Conservation (phyloP, 352 stramenopile genomes). For the Elongisporangium undulatum region DNA sequence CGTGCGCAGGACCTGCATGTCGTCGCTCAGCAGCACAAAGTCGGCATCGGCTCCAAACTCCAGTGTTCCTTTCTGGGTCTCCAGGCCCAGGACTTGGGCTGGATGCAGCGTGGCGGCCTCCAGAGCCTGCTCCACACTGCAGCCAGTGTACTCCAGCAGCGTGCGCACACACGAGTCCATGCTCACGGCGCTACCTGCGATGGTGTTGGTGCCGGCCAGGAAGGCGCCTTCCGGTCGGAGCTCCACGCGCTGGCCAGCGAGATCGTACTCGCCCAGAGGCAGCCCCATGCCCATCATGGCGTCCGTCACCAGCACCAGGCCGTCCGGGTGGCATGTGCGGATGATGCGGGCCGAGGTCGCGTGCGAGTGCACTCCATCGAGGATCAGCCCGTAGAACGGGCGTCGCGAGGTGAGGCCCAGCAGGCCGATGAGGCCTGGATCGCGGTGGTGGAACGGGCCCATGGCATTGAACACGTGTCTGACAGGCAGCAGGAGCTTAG, state of each 20-base stretch:
- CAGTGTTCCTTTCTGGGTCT: conserved; percentile 63
- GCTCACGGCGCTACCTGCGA: conserved; percentile 80
- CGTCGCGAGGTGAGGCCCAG: conserved; percentile 41
- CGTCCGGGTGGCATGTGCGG: conserved; percentile 67
- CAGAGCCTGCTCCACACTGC: conserved; percentile 67
- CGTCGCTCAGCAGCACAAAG: conserved; percentile 76
- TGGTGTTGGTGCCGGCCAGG: conserved; percentile 68
- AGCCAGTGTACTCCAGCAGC: conserved; percentile 81
- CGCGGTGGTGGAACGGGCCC: conserved; percentile 87
- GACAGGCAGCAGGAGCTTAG: neutral
- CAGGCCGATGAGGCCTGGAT: conserved; percentile 86
- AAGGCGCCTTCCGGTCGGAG: conserved; percentile 36
- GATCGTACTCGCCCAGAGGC: conserved; percentile 54
- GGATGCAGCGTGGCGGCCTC: conserved; percentile 72
- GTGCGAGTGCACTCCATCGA: conserved; percentile 87
- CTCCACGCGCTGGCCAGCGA: conserved; percentile 67
- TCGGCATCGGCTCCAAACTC: conserved; percentile 74
- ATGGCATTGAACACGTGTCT: conserved; percentile 92
- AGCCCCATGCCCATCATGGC: conserved; percentile 85
- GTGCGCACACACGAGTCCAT: conserved; percentile 82
- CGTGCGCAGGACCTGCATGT: conserved; percentile 62
- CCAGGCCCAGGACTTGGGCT: conserved; percentile 58
- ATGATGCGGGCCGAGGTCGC: conserved; percentile 77
- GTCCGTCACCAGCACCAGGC: conserved; percentile 81
- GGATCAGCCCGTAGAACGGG: conserved; percentile 82